A percentile compares a stretch with the other conserved stretches of the same genome.
Conservation (phyloP, 148 eudicot genomes). For the Camellia granthamiana region DNA sequence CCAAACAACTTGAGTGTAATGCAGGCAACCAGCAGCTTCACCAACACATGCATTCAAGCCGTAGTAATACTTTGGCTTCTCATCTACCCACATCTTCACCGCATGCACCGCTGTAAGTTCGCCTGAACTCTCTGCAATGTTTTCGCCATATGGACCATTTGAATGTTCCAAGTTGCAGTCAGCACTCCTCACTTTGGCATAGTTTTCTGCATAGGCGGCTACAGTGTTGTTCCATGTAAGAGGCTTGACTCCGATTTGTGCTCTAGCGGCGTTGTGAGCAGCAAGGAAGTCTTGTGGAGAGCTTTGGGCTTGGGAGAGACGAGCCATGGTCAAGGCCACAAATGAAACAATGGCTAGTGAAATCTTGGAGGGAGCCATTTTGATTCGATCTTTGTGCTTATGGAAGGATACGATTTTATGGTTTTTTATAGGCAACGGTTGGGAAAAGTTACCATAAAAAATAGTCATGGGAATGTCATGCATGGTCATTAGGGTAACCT, state of each 20-base stretch:
- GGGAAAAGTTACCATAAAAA: neutral
- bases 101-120: slow-evolving; percentile 30
- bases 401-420: neutral
- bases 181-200: slow-evolving; percentile 27
- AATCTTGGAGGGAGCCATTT: slow-evolving; percentile 5
- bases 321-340: slow-evolving; percentile 13
- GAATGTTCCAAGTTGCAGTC: slow-evolving; percentile 44
- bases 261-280: slow-evolving; percentile 47
- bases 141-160: slow-evolving; percentile 19
- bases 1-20: slow-evolving; percentile 63
- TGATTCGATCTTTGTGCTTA: neutral
- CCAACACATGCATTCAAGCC: slow-evolving; percentile 33
- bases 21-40: slow-evolving; percentile 28
- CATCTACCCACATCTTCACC: slow-evolving; percentile 36
- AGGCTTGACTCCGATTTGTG: slow-evolving; percentile 22
- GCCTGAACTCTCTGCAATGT: slow-evolving; percentile 25
- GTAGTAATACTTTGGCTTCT: slow-evolving; percentile 27
- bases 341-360: neutral
- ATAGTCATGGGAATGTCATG: neutral
- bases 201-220: slow-evolving; percentile 36
- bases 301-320: slow-evolving; percentile 19
- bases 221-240: slow-evolving; percentile 45
- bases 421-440: neutral
- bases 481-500: neutral
- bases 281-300: slow-evolving; percentile 25